Conservation (phyloP, 352 stramenopile genomes). For the Thraustotheca clavata region DNA sequence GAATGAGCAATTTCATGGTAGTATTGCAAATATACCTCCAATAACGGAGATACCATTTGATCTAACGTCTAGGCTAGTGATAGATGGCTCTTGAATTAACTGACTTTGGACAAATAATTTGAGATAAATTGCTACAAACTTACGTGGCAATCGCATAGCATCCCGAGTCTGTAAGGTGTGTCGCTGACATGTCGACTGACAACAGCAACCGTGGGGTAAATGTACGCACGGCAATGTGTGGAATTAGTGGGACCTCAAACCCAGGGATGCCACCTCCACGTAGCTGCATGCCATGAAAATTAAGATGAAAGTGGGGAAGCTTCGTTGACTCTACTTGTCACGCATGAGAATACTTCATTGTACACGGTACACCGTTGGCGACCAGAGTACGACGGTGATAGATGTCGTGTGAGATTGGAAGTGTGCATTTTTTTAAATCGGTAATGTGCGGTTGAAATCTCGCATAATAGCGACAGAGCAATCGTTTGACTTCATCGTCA, state of each 20-base stretch:
- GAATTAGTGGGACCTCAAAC: not conserved
- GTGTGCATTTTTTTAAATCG: not conserved
- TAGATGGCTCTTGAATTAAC: constrained; percentile 15
- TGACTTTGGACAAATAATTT: not conserved
- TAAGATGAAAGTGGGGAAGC: constrained; percentile 1
- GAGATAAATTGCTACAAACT: not conserved
- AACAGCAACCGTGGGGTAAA: constrained; percentile 12
- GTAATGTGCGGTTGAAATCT: constrained; percentile 12
- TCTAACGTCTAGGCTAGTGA: constrained; percentile 3
- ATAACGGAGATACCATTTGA: not conserved
- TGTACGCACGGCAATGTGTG: not conserved
- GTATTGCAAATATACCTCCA: not conserved
- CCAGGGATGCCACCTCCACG: constrained; percentile 7
- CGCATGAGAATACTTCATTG: no score
- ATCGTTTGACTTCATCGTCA: not conserved
- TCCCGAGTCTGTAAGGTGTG: not conserved
- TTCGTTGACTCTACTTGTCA: no score
- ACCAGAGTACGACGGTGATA: not conserved
- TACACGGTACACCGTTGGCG: no score
- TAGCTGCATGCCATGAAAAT: constrained; percentile 1
- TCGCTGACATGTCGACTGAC: constrained; percentile 1
- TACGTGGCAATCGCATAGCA: constrained; percentile 15
- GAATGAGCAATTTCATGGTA: not conserved
- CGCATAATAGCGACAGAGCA: not conserved
- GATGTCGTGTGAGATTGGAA: not conserved